Base-by-base conservation (phyloP, 176 grass and related monocot genomes). In the Calamus simplicifolius region DNA sequence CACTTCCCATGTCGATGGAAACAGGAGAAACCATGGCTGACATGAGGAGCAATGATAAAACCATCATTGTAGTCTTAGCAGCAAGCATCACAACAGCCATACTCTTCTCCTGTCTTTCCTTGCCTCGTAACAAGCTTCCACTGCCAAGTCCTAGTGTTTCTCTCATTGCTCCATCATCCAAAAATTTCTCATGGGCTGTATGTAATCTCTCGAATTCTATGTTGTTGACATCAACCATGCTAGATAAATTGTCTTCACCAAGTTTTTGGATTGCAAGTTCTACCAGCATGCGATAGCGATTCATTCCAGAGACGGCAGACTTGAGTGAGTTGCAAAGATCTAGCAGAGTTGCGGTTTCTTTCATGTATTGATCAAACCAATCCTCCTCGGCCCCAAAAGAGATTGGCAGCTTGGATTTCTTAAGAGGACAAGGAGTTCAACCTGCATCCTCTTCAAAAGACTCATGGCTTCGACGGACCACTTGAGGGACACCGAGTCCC, bases 351-450 rank as follows among this genome's bases (percentile, higher is more conserved):
- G 83, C 79, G 7, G 92, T 91, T 62, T 91, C 92, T 85, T 97
- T 81, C 92, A 97, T 97, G 75, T 97, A 97, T 66, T 91, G 92
- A 31, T 97, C 78, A 62, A 97, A 85, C 92, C 92, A 97, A 56
- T 64, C 63, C 4, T 76, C 74, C 23, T 14, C n/a, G 14, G 69
- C 62, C 3, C 28, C 80, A 13, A 29, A 31, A 5, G 69, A 51
- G 17, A 70, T 72, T 5, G 81, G 69, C 61, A 87, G 62, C 54
- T 80, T 69, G 19, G 81, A 81, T 55, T 85, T 91, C 84, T 71
- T 77, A 66, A 81, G 19, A 91, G 66, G 52, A 57, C 72, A 1
- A 97, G 87, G 43, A 97, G 73, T 19, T 88, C 81, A 0, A 50
- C 54, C 79, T 97, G 92, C 92, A 97, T 91, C 72, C 74, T 80